Conservation (phyloP, 495 filamentous ascomycete species). For the Penicillium canariense region DNA sequence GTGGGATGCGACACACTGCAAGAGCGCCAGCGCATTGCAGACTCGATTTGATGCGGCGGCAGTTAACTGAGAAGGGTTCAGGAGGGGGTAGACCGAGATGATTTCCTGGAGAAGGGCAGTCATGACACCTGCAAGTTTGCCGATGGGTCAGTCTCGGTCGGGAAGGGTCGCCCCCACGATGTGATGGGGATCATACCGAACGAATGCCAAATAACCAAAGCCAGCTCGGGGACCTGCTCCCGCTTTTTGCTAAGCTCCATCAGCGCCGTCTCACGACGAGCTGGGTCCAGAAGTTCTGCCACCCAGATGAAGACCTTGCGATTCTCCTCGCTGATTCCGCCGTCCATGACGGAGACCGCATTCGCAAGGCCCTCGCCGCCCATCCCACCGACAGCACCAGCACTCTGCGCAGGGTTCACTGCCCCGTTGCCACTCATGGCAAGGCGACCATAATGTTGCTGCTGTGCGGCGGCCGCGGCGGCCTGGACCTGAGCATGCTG, state of each 20-base stretch:
- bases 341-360: conserved; percentile 52
- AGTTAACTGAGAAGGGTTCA: conserved; percentile 95
- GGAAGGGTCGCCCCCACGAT: conserved; percentile 6
- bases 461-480: conserved; percentile 64
- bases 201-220: conserved; percentile 96
- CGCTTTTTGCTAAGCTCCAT: conserved; percentile 98
- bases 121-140: conserved; percentile 80
- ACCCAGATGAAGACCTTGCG: conserved; percentile 89
- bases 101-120: conserved; percentile 96
- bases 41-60: conserved; percentile 95
- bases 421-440: conserved; percentile 57
- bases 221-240: conserved; percentile 95
- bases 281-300: conserved; percentile 84
- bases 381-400: conserved; percentile 41
- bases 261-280: conserved; percentile 82
- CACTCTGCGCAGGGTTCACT: conserved; percentile 37
- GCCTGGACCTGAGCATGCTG: conserved; percentile 60
- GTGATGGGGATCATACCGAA: conserved; percentile 66
- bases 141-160: conserved; percentile 27
- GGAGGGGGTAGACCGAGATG: conserved; percentile 93
- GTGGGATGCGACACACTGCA: conserved; percentile 97
- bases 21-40: conserved; percentile 93
- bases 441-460: conserved; percentile 79
- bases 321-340: conserved; percentile 81
- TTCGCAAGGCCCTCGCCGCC: conserved; percentile 51